phyloP scores from a whole-genome alignment of 257 asterid species.

The Solanum piurae region DNA sequence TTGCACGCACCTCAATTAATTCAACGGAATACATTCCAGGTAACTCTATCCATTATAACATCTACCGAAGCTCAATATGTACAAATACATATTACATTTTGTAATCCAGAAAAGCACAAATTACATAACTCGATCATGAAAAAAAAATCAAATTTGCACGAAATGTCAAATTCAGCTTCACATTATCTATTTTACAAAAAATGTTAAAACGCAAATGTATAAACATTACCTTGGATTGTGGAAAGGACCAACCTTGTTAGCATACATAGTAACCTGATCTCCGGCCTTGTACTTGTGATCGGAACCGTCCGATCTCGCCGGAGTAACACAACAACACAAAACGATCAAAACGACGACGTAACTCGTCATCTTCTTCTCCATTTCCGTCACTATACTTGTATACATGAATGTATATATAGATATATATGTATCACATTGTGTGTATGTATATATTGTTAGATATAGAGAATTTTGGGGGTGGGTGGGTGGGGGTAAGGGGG shows the following conservation, averaged over 20 bases:
- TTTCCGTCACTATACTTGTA: neutral
- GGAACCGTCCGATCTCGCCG: constrained; percentile 59
- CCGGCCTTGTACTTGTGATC: constrained; percentile 67
- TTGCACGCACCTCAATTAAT: neutral
- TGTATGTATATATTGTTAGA: neutral
- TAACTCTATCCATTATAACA: neutral
- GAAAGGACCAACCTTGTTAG: constrained; percentile 87
- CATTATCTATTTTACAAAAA: neutral
- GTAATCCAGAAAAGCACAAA: neutral
- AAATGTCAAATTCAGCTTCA: neutral
- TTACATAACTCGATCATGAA: neutral
- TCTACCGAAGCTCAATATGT: neutral
- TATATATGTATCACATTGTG: neutral
- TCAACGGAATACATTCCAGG: neutral
- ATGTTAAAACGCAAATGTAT: neutral
- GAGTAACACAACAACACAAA: neutral
- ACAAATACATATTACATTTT: neutral
- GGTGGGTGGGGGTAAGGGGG: neutral
- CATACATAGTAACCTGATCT: constrained; percentile 69
- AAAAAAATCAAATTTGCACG: neutral
- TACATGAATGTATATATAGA: neutral
- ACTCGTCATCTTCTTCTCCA: constrained; percentile 7
- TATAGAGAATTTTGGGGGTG: neutral
- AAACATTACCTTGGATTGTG: constrained; percentile 63
- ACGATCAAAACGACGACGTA: constrained; percentile 19